Evolutionary conservation across 768 basidiomycete genomes (phyloP).

Genomic region (Leccinum subgranulosum): DNA sequence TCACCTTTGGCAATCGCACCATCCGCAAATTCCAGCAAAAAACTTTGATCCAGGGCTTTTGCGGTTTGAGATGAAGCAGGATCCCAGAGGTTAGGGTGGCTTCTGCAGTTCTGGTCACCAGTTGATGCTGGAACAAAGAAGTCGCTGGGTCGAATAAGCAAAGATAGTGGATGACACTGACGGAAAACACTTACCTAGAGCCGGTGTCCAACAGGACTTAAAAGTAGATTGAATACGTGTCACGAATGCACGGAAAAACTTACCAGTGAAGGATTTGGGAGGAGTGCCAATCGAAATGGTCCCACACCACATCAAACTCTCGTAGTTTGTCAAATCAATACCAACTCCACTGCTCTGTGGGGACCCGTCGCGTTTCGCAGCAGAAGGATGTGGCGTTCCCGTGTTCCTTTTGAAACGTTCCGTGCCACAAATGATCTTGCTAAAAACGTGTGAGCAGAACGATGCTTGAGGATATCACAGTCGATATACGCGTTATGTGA

Average conservation of each 20-base stretch:
- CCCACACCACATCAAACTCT: not conserved
- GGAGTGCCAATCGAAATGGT: not conserved
- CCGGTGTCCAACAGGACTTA: not conserved
- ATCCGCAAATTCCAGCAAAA: too few relatives aligned
- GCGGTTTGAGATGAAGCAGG: too few relatives aligned
- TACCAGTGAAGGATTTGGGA: not conserved
- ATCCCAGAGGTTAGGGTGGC: not conserved
- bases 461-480: not conserved
- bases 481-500: not conserved
- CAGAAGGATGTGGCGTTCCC: not conserved
- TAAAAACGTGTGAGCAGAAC: not conserved
- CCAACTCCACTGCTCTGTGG: not conserved
- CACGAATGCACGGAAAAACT: too few relatives aligned
- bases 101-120: not conserved
- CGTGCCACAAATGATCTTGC: not conserved
- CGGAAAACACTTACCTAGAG: not conserved
- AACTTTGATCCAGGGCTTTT: too few relatives aligned
- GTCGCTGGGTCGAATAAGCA: not conserved
- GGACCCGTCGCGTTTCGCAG: not conserved
- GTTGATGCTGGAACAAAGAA: not conserved
- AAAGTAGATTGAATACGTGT: not conserved
- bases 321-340: not conserved
- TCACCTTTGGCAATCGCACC: constrained; percentile 20
- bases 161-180: not conserved
- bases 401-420: too few relatives aligned